Base-by-base conservation (phyloP, 2,329 filamentous ascomycete genomes). In the Trichoderma koningii region DNA sequence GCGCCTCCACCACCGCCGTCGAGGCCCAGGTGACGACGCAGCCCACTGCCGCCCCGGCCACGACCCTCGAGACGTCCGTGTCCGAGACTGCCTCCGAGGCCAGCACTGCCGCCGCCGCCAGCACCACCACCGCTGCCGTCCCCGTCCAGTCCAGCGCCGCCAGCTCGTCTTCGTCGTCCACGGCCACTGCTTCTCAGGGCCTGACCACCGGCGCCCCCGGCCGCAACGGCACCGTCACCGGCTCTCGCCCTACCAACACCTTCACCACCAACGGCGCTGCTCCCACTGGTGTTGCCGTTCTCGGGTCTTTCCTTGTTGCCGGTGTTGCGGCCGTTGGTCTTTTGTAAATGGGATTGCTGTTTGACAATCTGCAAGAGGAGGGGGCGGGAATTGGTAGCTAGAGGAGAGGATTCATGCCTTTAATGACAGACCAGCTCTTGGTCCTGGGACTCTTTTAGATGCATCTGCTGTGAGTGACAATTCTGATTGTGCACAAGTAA, bases 281-380 rank as follows among this genome's bases (percentile, higher is more conserved):
- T 67, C 66, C 72, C 26, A 71, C 73, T 26, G 70, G 69, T 47
- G 71, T 56, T 12, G 70, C 71, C 30, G 61, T 72, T 26, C 59
- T 75, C 19, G 73, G 67, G 10, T 63, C 67, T 4, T 68, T 55
- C 26, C 52, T 74, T 38, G 47, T 73, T 51, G 74, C 72, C 51
- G 74, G 73, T 47, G 70, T 72, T 45, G 73, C 69, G 21, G 73
- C 71, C 55, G 66, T 69, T 53, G 73, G 71, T 28, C 63, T 76
- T 47, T 41, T 75, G 50, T 76, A 70, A 59, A 55, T 3, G 30
- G 30, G 17, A 28, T 48, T 62, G 38, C 34, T 45, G 38, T 17
- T 62, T 28, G 59, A 28, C 7, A 30, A 17, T 7, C 30, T 30
- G 48, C n/a, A 23, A 51, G 15, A 10, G 4, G 17, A 10, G 19